Conservation (phyloP, 768 basidiomycete species). For the Goffeauzyma gilvescens region DNA sequence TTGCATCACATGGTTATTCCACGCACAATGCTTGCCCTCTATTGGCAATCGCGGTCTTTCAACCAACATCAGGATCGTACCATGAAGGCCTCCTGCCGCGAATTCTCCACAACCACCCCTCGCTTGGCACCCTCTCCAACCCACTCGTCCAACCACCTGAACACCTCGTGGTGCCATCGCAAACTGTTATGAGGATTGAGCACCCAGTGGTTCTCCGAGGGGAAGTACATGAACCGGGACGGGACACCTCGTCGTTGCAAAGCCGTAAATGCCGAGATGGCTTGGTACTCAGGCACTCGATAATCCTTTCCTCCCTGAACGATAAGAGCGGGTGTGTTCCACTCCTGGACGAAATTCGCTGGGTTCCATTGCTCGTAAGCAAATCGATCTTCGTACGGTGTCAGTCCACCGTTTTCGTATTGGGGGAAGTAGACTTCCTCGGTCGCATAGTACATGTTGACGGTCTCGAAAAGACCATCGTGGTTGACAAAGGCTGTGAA, state of each 20-base stretch:
- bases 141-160: slow-evolving; percentile 59
- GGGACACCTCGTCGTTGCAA: slow-evolving; percentile 45
- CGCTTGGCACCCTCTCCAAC: slow-evolving; percentile 16
- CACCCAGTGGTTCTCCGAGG: slow-evolving; percentile 83
- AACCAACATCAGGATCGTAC: too few relatives aligned
- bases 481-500: slow-evolving; percentile 87
- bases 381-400: slow-evolving; percentile 12
- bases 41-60: too few relatives aligned
- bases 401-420: slow-evolving; percentile 13
- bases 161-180: slow-evolving; percentile 77
- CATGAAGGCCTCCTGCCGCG: too few relatives aligned
- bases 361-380: slow-evolving; percentile 40
- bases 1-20: too few relatives aligned
- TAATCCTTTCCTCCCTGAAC: slow-evolving; percentile 75
- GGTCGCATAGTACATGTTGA: slow-evolving; percentile 66
- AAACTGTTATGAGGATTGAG: slow-evolving; percentile 41
- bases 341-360: slow-evolving; percentile 58
- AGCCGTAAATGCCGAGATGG: slow-evolving; percentile 36
- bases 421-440: slow-evolving; percentile 43
- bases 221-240: slow-evolving; percentile 63
- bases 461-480: slow-evolving; percentile 59
- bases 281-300: slow-evolving; percentile 65
- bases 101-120: neutral
- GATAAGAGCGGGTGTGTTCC: slow-evolving; percentile 66
- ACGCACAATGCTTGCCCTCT: too few relatives aligned